Percentiles rank a stretch among this genome's conserved stretches.
phyloP scores from a whole-genome alignment of 192 early-diverging fungal species.

The Funneliformis geosporum region DNA sequence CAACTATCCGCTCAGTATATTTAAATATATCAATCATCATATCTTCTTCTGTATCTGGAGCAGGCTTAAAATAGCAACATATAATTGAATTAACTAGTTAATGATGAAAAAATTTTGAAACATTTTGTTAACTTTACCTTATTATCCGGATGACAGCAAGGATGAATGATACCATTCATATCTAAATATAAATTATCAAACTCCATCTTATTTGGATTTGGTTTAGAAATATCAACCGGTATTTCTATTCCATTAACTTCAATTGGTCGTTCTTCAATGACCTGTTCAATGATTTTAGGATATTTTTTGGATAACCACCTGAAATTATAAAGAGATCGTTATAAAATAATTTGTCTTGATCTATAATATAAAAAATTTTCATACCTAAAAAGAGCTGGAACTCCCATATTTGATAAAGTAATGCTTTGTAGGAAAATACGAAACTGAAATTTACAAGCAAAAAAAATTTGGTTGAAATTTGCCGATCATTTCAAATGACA shows the following conservation, averaged over 20 bases:
- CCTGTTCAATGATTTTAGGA: slow-evolving; percentile 66
- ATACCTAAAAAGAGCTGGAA: slow-evolving; percentile 75
- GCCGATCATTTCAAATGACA: too few species aligned
- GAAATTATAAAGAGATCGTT: background rate
- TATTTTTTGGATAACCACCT: slow-evolving; percentile 80
- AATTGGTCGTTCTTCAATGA: slow-evolving; percentile 71
- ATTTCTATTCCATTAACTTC: slow-evolving; percentile 73
- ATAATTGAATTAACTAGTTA: background rate
- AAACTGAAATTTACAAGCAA: too few species aligned
- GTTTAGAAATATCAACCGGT: slow-evolving; percentile 83
- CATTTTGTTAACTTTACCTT: slow-evolving; percentile 46
- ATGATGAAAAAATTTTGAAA: background rate
- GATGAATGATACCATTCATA: slow-evolving; percentile 97
- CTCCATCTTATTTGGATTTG: slow-evolving; percentile 89
- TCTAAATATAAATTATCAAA: slow-evolving; percentile 98
- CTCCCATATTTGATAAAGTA: too few species aligned
- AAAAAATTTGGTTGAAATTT: too few species aligned
- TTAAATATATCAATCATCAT: slow-evolving; percentile 97
- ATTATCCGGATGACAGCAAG: slow-evolving; percentile 79
- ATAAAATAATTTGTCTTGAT: background rate
- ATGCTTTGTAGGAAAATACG: too few species aligned
- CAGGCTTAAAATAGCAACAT: slow-evolving; percentile 46
- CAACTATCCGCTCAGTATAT: slow-evolving; percentile 95
- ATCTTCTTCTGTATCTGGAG: slow-evolving; percentile 82
- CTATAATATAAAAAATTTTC: background rate